These are phyloP conservation scores for Colletotrichum scovillei DNA, from an alignment of 2,329 filamentous ascomycete genomes.

Conservation along the genomic window DNA sequence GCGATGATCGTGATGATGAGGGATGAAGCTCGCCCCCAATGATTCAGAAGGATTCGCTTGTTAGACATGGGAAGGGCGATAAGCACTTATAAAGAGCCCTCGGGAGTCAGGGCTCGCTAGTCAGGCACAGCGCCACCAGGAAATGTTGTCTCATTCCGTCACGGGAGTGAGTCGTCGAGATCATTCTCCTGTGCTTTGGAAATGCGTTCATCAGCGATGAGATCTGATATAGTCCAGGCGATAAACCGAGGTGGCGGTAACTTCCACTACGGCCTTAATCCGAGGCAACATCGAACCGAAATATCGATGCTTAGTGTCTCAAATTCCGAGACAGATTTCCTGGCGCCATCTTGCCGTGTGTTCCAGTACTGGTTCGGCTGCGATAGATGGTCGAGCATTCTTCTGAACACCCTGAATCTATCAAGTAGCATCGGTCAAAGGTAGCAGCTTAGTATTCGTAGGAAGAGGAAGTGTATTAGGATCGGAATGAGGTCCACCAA, in stretches of 20 bases:
- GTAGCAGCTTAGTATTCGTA: background rate
- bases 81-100: background rate
- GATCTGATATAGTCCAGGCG: background rate
- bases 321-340: background rate
- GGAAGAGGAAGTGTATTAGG: background rate
- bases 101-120: background rate
- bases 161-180: constrained; percentile 23
- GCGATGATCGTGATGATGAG: background rate
- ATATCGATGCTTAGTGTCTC: background rate
- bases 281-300: background rate
- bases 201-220: constrained; percentile 1
- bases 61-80: background rate
- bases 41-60: constrained; percentile 10
- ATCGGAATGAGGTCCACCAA: background rate
- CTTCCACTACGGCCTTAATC: background rate
- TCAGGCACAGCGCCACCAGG: background rate
- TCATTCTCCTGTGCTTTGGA: constrained; percentile 8
- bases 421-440: background rate
- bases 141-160: constrained; percentile 16
- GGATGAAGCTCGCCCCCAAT: background rate
- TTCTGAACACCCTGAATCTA: background rate
- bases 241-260: background rate
- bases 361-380: background rate
- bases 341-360: background rate
- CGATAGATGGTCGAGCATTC: background rate